phyloP scores from a whole-genome alignment of 2,329 filamentous ascomycete genomes.

The Colletotrichum euphorbiae region DNA sequence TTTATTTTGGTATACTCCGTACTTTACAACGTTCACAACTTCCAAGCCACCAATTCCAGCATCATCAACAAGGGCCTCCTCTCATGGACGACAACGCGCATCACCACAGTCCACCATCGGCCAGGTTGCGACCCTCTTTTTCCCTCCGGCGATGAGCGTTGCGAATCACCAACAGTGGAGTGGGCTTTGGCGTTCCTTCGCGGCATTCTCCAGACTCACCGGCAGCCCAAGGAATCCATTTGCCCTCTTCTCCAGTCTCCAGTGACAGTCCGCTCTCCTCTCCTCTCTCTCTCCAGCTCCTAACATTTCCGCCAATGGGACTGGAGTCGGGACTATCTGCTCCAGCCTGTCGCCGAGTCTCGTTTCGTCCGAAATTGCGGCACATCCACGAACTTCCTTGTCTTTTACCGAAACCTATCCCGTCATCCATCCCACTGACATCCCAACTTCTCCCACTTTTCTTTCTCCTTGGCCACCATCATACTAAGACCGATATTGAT shows the following conservation, averaged over 20 bases:
- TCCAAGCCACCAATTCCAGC: neutral
- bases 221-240: neutral
- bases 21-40: neutral
- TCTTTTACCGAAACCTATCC: constrained; percentile 36
- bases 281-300: neutral
- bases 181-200: constrained; percentile 25
- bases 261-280: neutral
- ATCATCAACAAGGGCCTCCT: neutral
- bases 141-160: neutral
- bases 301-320: constrained; percentile 2
- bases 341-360: constrained; percentile 6
- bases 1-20: neutral
- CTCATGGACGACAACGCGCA: neutral
- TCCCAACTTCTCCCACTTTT: neutral
- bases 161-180: constrained; percentile 9
- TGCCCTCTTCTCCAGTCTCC: constrained; percentile 16
- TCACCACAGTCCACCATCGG: neutral
- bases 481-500: constrained; percentile 14
- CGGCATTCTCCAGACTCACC: constrained; percentile 19
- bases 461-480: constrained; percentile 4
- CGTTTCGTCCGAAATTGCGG: constrained; percentile 15
- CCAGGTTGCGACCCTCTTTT: constrained; percentile 17
- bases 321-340: neutral
- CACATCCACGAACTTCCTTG: constrained; percentile 16
- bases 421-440: constrained; percentile 36